Conservation (phyloP, 345 rosid species). For the Arabidopsis suecica region DNA sequence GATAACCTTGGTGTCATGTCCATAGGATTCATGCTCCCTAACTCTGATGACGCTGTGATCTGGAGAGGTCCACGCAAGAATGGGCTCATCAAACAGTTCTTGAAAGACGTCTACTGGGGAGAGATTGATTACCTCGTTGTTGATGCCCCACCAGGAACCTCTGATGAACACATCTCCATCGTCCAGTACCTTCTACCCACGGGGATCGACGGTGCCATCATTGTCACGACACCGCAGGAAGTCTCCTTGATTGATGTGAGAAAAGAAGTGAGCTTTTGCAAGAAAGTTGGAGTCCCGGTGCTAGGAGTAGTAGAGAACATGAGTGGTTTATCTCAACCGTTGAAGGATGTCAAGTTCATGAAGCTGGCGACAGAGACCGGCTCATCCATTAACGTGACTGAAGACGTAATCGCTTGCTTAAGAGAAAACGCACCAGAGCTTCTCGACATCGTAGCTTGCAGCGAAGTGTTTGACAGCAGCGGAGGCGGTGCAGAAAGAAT, state of each 20-base stretch:
- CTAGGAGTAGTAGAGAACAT: conserved; percentile 98
- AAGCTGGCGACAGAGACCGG: conserved; percentile 51
- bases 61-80: conserved; percentile 99
- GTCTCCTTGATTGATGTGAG: conserved; percentile 94
- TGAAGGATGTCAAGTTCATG: conserved; percentile 69
- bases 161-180: conserved; percentile 94
- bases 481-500: conserved; percentile 82
- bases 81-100: conserved; percentile 88
- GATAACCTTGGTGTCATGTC: conserved; percentile 99
- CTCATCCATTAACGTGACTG: conserved; percentile 66
- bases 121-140: conserved; percentile 90
- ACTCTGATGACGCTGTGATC: conserved; percentile 93
- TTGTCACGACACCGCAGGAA: conserved; percentile 93
- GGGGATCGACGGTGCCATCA: conserved; percentile 91
- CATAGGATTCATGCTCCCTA: conserved; percentile 93
- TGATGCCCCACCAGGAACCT: conserved; percentile 97
- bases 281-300: conserved; percentile 82
- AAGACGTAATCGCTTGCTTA: conserved; percentile 54
- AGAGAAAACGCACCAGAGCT: conserved; percentile 80
- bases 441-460: conserved; percentile 58
- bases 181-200: conserved; percentile 87
- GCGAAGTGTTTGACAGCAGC: conserved; percentile 88
- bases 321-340: conserved; percentile 86
- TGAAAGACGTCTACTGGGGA: conserved; percentile 93
- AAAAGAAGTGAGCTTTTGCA: conserved; percentile 93